Evolutionary conservation across 257 asterid genomes (phyloP), one percentile per base, ranked within the genome.

Genomic region (Solanum raphanifolium): DNA sequence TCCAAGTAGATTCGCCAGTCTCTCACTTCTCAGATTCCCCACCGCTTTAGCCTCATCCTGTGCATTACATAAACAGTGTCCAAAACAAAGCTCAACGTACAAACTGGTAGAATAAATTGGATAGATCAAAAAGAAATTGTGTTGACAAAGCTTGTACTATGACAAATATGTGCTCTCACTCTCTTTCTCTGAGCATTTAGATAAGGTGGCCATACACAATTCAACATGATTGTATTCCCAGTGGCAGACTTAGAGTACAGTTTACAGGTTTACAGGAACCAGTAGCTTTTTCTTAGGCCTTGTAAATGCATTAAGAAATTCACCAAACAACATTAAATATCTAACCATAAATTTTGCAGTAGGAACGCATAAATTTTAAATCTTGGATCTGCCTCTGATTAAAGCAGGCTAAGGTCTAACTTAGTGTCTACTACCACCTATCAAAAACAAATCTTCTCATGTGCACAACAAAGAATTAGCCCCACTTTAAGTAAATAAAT

Each of bases 31-130:
- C 72, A 92, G 87, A 84, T 74, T 89, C 81, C 94, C 94, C 84
- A 92, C 93, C 2, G 92, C 75, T 66, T 84, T 89, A 10, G 94
- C 92, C 84, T 92, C 94, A 15, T 91, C 92, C 94, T 92, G 60
- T 25, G 69, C 85, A 81, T 76, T 52, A 48, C 13, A 21, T 35
- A 86, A 83, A 34, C 41, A 83, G 34, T 52, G 36, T 81, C 27
- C 74, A 66, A 38, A 41, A 41, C n/a, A 62, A 23, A 62, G 13
- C 27, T 81, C 85, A 81, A 46, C 55, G 38, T 75, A 21, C 43
- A 20, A 83, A 58, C 38, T 69, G 9, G 35, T 10, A 25, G n/a
- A 35, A 43, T 7, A 34, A 69, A 48, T 5, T 13, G 52, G 13
- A 60, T 34, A 85, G 16, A 46, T 52, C 18, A 15, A 29, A 43